These are phyloP conservation scores for Penicillium argentinense DNA, from an alignment of 495 filamentous ascomycete species.

Conservation along the genomic window DNA sequence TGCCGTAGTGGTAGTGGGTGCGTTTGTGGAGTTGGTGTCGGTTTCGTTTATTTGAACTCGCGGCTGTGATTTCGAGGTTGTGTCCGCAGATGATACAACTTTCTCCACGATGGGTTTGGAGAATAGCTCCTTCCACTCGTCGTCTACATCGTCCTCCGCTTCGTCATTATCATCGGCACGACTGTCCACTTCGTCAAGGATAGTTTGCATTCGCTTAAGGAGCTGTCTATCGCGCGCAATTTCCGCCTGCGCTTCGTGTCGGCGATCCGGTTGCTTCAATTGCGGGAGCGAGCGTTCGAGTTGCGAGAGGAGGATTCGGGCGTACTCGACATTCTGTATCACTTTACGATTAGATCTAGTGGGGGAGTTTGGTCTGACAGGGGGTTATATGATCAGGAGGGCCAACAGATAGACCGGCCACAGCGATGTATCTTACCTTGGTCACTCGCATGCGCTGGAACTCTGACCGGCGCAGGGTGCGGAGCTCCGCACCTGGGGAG, in stretches of 20 bases:
- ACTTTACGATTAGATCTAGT: too few species aligned
- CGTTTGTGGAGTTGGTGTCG: slow-evolving; percentile 7
- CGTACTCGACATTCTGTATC: slow-evolving; percentile 79
- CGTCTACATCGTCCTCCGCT: slow-evolving; percentile 28
- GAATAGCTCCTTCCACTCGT: slow-evolving; percentile 42
- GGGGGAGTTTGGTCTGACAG: too few species aligned
- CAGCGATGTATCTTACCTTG: slow-evolving; percentile 16
- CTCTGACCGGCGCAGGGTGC: slow-evolving; percentile 59
- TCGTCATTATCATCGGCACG: slow-evolving; percentile 30
- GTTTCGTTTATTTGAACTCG: slow-evolving; percentile 5
- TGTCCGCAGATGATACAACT: not conserved
- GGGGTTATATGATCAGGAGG: too few species aligned
- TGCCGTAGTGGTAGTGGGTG: slow-evolving; percentile 6
- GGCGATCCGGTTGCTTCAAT: slow-evolving; percentile 63
- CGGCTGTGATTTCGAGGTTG: too few species aligned
- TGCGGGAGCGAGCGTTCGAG: slow-evolving; percentile 71
- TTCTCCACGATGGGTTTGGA: slow-evolving; percentile 18
- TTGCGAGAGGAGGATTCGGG: slow-evolving; percentile 68
- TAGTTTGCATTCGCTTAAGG: slow-evolving; percentile 60
- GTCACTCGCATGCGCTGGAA: slow-evolving; percentile 67
- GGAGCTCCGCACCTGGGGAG: slow-evolving; percentile 60
- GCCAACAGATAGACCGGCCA: not conserved
- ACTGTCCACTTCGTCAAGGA: slow-evolving; percentile 51
- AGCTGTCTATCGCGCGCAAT: slow-evolving; percentile 63
- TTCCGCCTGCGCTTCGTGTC: slow-evolving; percentile 65